Percentiles rank a stretch among this genome's conserved stretches.
phyloP scores from a whole-genome alignment of 2,329 filamentous ascomycete species.

The Claviceps quebecensis region DNA sequence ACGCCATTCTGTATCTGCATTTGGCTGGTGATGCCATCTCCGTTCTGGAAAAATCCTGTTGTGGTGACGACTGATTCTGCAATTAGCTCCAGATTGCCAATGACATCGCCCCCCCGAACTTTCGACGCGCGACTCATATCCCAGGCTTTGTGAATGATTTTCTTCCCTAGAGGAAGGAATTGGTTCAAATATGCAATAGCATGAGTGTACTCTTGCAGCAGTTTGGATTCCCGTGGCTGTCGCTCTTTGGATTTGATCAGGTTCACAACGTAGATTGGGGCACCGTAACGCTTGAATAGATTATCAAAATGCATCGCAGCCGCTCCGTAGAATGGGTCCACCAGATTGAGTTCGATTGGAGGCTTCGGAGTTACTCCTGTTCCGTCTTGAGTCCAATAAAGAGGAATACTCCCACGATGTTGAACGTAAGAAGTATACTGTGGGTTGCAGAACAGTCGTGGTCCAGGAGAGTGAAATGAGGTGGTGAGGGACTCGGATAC shows the following conservation, averaged over 20 bases:
- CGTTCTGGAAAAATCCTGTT: slow-evolving; percentile 93
- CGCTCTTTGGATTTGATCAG: slow-evolving; percentile 81
- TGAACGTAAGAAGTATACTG: slow-evolving; percentile 95
- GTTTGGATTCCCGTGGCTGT: slow-evolving; percentile 79
- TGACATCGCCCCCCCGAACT: slow-evolving; percentile 82
- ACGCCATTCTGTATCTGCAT: slow-evolving; percentile 74
- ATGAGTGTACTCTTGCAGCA: slow-evolving; percentile 74
- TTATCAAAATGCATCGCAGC: slow-evolving; percentile 93
- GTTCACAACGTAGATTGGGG: slow-evolving; percentile 83
- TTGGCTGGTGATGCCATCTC: slow-evolving; percentile 51
- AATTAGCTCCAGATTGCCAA: slow-evolving; percentile 77
- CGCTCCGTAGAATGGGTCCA: slow-evolving; percentile 89
- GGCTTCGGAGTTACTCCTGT: slow-evolving; percentile 93
- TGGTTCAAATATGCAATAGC: slow-evolving; percentile 90
- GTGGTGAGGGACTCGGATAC: slow-evolving; percentile 90
- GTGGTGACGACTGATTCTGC: slow-evolving; percentile 73
- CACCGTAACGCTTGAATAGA: slow-evolving; percentile 82
- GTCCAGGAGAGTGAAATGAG: slow-evolving; percentile 85
- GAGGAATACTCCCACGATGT: slow-evolving; percentile 87
- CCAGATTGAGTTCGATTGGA: slow-evolving; percentile 86
- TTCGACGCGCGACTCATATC: slow-evolving; percentile 97
- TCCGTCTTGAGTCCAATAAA: slow-evolving; percentile 96
- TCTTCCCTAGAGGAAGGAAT: slow-evolving; percentile 69
- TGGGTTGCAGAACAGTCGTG: slow-evolving; percentile 71
- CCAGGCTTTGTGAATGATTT: slow-evolving; percentile 89